Evolutionary conservation across 2,329 filamentous ascomycete genomes (phyloP), one percentile per base, ranked within the genome.

Genomic region (Claviceps sp.): DNA sequence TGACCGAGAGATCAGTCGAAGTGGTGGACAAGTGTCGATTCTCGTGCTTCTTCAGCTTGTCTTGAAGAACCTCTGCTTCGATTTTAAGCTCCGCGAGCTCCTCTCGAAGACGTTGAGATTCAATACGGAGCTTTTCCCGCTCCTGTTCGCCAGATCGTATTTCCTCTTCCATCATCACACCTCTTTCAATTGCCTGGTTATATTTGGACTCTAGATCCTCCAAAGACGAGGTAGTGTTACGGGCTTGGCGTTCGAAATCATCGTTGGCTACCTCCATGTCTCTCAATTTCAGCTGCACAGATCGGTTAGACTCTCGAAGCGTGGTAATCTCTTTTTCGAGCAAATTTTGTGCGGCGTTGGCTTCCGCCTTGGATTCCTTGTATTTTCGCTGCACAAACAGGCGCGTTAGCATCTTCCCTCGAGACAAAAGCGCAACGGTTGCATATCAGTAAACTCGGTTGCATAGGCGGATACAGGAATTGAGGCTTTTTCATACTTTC

Each of bases 221-320:
- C 56, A 97, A 79, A 49, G 91, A 96, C 45, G 90, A 96, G 38
- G 88, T 90, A 30, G 91, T 96, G 68, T 96, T 93, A 60, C 93
- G 84, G 59, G 93, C 91, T 71, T 97, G 91, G 58, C 89, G 84
- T 73, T 98, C 93, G 65, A 91, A 96, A 68, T 98, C 93, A 74
- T 98, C 93, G 71, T 97, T 98, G 65, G 87, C 88, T 52, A 98
- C 93, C 70, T 98, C 93, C 60, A 91, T 95, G 67, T 98, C 93
- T 59, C 93, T 84, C 53, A 98, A 73, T 68, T 79, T 87, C 56
- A 95, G 74, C 62, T 93, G 86, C 55, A 96, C 70, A 3, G 84
- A 83, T 58, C 93, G 78, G 67, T 89, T 94, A 48, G 82, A 68
- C 58, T 98, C 90, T 63, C 93, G 85, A 61, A 98, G 76, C 8